Evolutionary conservation across 352 stramenopile genomes (phyloP).

Genomic region (Pythium guiyangense): DNA sequence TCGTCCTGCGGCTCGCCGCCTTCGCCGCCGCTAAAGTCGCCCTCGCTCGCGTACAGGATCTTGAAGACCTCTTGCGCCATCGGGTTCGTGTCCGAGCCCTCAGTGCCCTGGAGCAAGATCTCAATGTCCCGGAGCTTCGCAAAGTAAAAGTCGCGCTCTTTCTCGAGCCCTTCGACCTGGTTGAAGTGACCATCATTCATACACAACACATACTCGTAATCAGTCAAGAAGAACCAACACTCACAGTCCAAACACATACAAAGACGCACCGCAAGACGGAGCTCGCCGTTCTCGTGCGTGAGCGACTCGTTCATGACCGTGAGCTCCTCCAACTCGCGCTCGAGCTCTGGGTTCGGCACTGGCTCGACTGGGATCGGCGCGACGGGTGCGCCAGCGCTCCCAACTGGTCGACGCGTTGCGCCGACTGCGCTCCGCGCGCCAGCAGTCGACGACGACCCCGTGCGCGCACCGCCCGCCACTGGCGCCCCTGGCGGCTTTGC

Average conservation of each 20-base stretch:
- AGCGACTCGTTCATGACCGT: conserved; percentile 57
- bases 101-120: conserved; percentile 87
- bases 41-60: conserved; percentile 80
- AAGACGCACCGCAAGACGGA: conserved; percentile 57
- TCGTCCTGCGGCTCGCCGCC: conserved; percentile 47
- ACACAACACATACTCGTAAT: background rate
- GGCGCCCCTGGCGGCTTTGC: conserved; percentile 48
- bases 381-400: conserved; percentile 17
- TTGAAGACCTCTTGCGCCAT: conserved; percentile 78
- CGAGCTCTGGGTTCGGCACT: conserved; percentile 30
- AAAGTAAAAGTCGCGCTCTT: conserved; percentile 99
- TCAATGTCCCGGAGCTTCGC: conserved; percentile 98
- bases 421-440: conserved; percentile 10
- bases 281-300: conserved; percentile 73
- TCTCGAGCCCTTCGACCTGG: conserved; percentile 87
- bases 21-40: conserved; percentile 38
- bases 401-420: conserved; percentile 26
- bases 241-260: background rate
- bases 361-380: conserved; percentile 13
- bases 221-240: background rate
- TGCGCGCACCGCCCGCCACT: conserved; percentile 20
- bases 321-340: conserved; percentile 77
- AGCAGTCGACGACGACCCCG: background rate
- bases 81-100: conserved; percentile 51
- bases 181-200: background rate